Conservation (phyloP, 805 yeast species). For the Maudiozyma serrabonitensis region DNA sequence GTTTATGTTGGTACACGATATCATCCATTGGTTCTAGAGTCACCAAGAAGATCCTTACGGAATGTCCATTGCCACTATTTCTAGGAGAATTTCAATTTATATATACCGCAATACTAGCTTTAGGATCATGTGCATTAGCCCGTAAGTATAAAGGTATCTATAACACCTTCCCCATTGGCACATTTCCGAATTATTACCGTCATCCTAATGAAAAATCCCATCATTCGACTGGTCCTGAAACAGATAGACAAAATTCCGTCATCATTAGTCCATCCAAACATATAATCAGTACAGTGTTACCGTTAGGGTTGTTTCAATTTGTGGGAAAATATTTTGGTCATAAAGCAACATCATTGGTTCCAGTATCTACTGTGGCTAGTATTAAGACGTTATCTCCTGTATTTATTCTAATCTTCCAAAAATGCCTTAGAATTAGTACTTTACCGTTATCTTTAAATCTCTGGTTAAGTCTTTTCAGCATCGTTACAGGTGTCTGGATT, state of each 20-base stretch:
- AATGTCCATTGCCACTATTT: constrained; percentile 52
- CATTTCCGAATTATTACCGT: constrained; percentile 36
- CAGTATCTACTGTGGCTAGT: constrained; percentile 62
- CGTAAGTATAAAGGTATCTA: constrained; percentile 26
- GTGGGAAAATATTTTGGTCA: constrained; percentile 54
- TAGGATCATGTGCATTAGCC: constrained; percentile 31
- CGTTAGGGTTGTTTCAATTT: constrained; percentile 58
- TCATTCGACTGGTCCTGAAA: neutral
- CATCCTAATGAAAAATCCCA: constrained; percentile 9
- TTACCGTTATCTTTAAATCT: constrained; percentile 8
- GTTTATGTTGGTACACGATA: constrained; percentile 51
- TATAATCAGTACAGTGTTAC: constrained; percentile 42
- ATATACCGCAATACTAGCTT: constrained; percentile 38
- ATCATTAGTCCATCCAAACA: constrained; percentile 30
- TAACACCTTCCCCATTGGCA: constrained; percentile 41
- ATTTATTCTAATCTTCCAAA: constrained; percentile 47
- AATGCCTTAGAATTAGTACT: constrained; percentile 26
- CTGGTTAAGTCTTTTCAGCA: constrained; percentile 17
- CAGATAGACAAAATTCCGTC: neutral
- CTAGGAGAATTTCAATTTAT: constrained; percentile 57
- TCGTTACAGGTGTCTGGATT: constrained; percentile 25
- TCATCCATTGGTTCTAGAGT: constrained; percentile 58
- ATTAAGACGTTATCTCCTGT: constrained; percentile 61
- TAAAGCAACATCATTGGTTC: constrained; percentile 54
- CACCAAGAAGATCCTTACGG: constrained; percentile 45